Evolutionary conservation across 139 green algal species (phyloP), one percentile per base, ranked within the genome.

Genomic region (Ettlia oleoabundans): DNA sequence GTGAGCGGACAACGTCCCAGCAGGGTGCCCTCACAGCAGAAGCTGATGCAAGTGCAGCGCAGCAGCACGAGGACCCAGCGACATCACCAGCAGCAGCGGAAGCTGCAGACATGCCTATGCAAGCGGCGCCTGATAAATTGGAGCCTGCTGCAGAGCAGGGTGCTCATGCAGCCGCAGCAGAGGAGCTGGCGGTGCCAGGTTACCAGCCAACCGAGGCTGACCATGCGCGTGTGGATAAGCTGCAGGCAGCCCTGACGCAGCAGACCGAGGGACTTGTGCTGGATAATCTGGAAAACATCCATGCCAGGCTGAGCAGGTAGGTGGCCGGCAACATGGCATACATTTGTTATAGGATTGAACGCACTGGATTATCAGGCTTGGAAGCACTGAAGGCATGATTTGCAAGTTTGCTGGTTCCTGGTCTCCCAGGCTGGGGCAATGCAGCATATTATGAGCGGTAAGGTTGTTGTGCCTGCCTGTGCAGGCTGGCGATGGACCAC

Each of bases 211-310:
- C 53, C 4, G 22, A 58, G 0, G 77, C 43, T 26, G 81, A 74
- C 28, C 3, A 82, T 10, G 33, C 9, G 1, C 64, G 42, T 4
- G 82, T 82, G 7, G 83, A 77, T 30, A 32, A 10, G n/a, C 77
- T 88, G 64, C 51, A 87, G 78, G 43, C 61, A 8, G 68, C 43
- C 30, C 33, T 87, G 47, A 87, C 85, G 30, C 41, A 33, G 32
- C 69, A 13, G 2, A 86, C 86, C 7, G 74, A 65, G 9, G 89
- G 83, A 0, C 78, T 86, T 68, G 68, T 82, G 65, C 40, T 92
- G n/a, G 70, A 85, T 3, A 32, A 58, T 9, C 42, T 92, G 40
- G 87, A 92, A 77, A 38, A 75, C 64, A 38, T 92, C 37, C 83
- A 92, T 52, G 82, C 71, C 4, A 66, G 78, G 22, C 61, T 85